These are phyloP conservation scores for Lachnellula subtilissima DNA, from an alignment of 2,329 filamentous ascomycete genomes.

Conservation along the genomic window DNA sequence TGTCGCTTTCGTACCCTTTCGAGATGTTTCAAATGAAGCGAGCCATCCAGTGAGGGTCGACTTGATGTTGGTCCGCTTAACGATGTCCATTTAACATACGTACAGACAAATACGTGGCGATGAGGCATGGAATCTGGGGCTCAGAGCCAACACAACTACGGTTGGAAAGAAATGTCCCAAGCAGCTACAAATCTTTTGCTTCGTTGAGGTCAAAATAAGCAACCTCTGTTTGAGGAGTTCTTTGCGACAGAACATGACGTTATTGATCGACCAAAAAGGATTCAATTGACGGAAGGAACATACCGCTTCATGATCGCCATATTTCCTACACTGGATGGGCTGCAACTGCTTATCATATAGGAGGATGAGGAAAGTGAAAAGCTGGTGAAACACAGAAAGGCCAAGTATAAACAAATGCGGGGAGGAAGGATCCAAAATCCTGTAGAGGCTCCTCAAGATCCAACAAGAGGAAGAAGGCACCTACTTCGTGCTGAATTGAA, in stretches of 20 bases:
- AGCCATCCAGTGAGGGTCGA: neutral
- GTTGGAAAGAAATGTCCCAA: neutral
- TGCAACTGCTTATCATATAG: neutral
- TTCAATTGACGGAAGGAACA: too few species aligned
- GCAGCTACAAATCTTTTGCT: too few species aligned
- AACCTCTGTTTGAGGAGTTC: too few species aligned
- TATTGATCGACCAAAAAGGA: too few species aligned
- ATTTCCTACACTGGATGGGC: neutral
- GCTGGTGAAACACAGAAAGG: neutral
- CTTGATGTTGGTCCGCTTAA: neutral
- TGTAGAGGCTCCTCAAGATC: neutral
- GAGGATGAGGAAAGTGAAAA: neutral
- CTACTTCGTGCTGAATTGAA: neutral
- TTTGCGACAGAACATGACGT: too few species aligned
- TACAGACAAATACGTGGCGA: neutral
- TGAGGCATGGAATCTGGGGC: neutral
- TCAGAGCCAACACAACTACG: neutral
- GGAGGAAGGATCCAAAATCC: neutral
- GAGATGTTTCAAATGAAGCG: neutral
- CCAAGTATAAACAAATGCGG: neutral
- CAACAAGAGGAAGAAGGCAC: neutral
- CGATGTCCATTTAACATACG: neutral
- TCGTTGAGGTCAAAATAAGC: too few species aligned
- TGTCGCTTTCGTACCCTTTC: neutral
- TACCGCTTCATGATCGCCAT: too few species aligned